These are phyloP conservation scores for Ailanthus altissimus DNA, from an alignment of 345 rosid genomes.

Conservation along the genomic window DNA sequence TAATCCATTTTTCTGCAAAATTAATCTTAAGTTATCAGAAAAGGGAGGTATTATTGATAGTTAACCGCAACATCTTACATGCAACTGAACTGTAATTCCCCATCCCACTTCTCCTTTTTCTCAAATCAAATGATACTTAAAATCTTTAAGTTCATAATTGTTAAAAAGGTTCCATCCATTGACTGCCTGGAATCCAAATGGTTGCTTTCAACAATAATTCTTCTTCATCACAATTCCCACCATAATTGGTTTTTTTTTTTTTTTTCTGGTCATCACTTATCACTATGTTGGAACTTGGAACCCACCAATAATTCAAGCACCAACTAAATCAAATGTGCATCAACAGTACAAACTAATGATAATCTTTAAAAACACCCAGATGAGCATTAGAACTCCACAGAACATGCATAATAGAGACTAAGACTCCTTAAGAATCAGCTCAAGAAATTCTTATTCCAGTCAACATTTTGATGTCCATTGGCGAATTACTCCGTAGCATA, in stretches of 20 bases:
- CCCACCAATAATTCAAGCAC: conserved; percentile 8
- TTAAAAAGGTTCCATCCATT: neutral
- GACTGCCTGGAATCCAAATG: neutral
- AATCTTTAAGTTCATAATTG: neutral
- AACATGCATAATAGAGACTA: neutral
- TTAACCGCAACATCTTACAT: neutral
- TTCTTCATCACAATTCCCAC: neutral
- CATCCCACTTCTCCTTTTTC: neutral
- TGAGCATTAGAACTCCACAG: neutral
- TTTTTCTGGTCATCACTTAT: conserved; percentile 10
- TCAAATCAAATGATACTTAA: neutral
- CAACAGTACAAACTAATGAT: neutral
- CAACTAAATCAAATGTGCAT: conserved; percentile 3
- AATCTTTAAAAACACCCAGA: neutral
- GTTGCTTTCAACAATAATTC: conserved; percentile 22
- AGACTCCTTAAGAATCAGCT: neutral
- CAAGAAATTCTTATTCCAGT: neutral
- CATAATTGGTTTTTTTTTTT: neutral
- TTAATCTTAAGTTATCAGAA: neutral
- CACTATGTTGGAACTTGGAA: neutral
- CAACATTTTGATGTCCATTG: neutral
- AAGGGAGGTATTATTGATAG: neutral
- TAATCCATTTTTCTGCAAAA: neutral
- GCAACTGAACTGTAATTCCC: neutral
- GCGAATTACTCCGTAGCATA: neutral